Evolutionary conservation across 164 flowering plant species (phyloP), one percentile per base, ranked within the genome.

Genomic region (Umbilicus rupestris): DNA sequence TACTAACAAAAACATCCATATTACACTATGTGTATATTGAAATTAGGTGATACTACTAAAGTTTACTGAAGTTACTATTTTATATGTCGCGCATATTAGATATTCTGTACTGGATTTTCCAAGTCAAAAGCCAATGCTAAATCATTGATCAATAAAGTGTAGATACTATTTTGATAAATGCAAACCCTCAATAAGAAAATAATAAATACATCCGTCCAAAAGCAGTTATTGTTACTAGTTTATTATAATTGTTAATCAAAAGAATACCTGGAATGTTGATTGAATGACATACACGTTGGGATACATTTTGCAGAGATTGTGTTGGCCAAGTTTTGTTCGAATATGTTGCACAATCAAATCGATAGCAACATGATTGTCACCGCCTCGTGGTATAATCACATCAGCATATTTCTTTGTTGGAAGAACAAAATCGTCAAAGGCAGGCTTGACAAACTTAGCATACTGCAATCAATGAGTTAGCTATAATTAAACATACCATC

Each of bases 331-430:
- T 84, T 92, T 90, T 69, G 98, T 90, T 64, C 72, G 90, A 58
- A 92, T 85, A 76, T 92, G 93, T 84, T 92, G 98, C 70, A 88
- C 96, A 76, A 92, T 92, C 73, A 92, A 78, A 76, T 92, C 96
- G 74, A 92, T 76, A 12, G 98, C 98, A 63, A 92, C 98, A 81
- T 92, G 96, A 76, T 92, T 92, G 69, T 92, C 97, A 62, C 97
- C 98, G 70, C 98, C 98, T 6, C 97, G 84, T 30, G 98, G 98
- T 45, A 87, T 88, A 77, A 87, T 93, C 31, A 93, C 94, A 84
- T 93, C 97, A 30, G 98, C 98, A 78, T 85, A 92, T 78, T 92
- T 92, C 85, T 92, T 92, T 68, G 98, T 87, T 58, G 98, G 98
- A 62, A 85, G 84, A 70, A 92, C 83, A 82, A 88, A 92, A 75